Conservation (phyloP, 2,329 filamentous ascomycete species). For the Cytospora chrysosperma region DNA sequence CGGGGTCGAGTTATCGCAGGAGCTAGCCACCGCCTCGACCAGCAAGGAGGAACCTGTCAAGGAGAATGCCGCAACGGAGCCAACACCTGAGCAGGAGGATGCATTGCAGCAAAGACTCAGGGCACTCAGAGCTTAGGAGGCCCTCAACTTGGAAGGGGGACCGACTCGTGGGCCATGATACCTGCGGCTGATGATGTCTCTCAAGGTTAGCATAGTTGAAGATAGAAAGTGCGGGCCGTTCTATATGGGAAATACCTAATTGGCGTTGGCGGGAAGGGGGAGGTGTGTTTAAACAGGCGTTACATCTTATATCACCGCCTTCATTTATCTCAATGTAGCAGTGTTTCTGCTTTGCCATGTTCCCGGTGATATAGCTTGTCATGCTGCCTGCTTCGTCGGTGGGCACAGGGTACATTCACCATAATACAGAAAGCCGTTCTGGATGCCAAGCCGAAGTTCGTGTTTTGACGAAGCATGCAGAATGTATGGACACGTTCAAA, state of each 20-base stretch:
- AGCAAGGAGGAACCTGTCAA: conserved; percentile 56
- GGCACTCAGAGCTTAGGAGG: conserved; percentile 50
- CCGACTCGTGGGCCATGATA: neutral
- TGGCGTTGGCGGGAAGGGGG: conserved; percentile 22
- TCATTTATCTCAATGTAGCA: neutral
- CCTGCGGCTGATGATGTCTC: neutral
- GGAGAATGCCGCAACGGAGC: conserved; percentile 58
- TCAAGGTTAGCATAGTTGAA: no score
- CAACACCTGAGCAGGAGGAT: conserved; percentile 77
- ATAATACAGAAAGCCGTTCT: no score
- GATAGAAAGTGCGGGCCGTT: neutral
- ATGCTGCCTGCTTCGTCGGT: neutral
- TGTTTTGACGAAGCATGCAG: no score
- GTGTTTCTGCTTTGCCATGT: neutral
- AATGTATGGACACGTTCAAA: no score
- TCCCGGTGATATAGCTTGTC: neutral
- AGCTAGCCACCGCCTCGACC: conserved; percentile 61
- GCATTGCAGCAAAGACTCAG: conserved; percentile 63
- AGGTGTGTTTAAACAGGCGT: conserved; percentile 1
- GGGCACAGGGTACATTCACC: no score
- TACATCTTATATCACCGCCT: neutral
- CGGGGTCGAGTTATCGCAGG: conserved; percentile 76
- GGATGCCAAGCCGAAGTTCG: no score
- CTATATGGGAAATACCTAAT: neutral
- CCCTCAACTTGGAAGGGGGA: neutral